Percentiles rank a stretch among this genome's conserved stretches.
phyloP scores from a whole-genome alignment of 2,329 filamentous ascomycete genomes.

The Phoma sp. region DNA sequence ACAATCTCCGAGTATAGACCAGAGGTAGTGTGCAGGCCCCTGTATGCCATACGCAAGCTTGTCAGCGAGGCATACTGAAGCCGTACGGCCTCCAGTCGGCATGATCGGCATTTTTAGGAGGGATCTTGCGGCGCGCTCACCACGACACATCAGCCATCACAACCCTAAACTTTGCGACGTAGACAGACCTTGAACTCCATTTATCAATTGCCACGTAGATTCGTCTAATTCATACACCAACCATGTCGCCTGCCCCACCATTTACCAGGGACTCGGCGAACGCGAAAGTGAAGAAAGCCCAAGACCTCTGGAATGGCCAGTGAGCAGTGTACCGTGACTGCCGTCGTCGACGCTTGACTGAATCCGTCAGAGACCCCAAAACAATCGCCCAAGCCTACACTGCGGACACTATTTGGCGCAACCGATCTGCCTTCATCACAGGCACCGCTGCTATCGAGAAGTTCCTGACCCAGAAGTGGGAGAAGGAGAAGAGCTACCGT shows the following conservation, averaged over 20 bases:
- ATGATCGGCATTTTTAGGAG: conserved; percentile 2
- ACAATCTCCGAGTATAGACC: neutral
- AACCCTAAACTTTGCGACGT: neutral
- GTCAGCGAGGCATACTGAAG: neutral
- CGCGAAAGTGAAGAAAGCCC: conserved; percentile 81
- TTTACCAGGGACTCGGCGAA: conserved; percentile 76
- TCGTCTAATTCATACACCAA: neutral
- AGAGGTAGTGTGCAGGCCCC: too few species aligned
- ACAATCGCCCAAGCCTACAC: conserved; percentile 76
- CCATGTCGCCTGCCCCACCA: conserved; percentile 65
- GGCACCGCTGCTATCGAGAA: conserved; percentile 71
- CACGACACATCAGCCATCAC: neutral
- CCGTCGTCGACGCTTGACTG: conserved; percentile 1
- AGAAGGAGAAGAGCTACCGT: conserved; percentile 71
- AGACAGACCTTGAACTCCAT: neutral
- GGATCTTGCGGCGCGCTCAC: neutral
- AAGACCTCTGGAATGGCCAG: conserved; percentile 83
- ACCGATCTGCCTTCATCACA: conserved; percentile 71
- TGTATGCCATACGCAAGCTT: neutral
- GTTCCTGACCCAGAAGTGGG: conserved; percentile 78
- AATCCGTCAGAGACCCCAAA: conserved; percentile 63
- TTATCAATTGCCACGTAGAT: neutral
- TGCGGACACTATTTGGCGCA: conserved; percentile 78
- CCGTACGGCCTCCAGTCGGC: neutral
- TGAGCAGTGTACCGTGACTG: conserved; percentile 45